Base-by-base conservation (phyloP, 768 basidiomycete species). In the Calvatia gigantea region DNA sequence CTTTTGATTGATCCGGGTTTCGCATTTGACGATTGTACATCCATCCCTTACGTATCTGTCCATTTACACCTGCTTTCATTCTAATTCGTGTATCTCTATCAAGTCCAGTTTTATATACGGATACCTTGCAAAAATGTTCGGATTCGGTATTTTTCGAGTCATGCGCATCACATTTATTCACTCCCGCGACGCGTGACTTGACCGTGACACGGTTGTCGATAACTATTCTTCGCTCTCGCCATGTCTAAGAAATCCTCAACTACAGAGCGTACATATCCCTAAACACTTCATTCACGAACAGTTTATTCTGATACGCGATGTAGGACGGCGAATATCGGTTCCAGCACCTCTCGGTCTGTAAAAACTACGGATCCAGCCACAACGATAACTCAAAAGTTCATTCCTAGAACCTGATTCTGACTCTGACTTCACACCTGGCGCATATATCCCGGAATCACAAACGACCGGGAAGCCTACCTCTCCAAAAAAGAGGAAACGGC, bases 1-100 rank as follows among this genome's bases (percentile, higher is more conserved):
- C 85, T 1, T 91, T 80, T 62, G 90, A 93, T 64, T 89, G 65
- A 76, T 60, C 50, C 43, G 35, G 44, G 41, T 54, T 45, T 19
- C n/a, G 7, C 23, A 46, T 51, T 33, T 17, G 31, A 32, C 9
- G 19, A n/a, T 48, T 48, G 37, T n/a, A 41, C 43, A n/a, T 11
- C n/a, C 27, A 48, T 19, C 23, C 35, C 29, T 48, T 56, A 19
- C 46, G 32, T 48, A 31, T 55, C 29, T 14, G 21, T 27, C 43
- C 54, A 41, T 19, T 23, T 42, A 28, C 54, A 56, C 43, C 38
- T 49, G 21, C 39, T 49, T 42, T 49, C 14, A 12, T 44, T 45
- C 46, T 49, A 49, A 49, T 49, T 31, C 27, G 48, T 35, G n/a
- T 39, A 35, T 55, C n/a, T 28, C n/a, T 43, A 42, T 28, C 27